Conservation (phyloP, 2,329 filamentous ascomycete species). For the Lojkania enalia region DNA sequence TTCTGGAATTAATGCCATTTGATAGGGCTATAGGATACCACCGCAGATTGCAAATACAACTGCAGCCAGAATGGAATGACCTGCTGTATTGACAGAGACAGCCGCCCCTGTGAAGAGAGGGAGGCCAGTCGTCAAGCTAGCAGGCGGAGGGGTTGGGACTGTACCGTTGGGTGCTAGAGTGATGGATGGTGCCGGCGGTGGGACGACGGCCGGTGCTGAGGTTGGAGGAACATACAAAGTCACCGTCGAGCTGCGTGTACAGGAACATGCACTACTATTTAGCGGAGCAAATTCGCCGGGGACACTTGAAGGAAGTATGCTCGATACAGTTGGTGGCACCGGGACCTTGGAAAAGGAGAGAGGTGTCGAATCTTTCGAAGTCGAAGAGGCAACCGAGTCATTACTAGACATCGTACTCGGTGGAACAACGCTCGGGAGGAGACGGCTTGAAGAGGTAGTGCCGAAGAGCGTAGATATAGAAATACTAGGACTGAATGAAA, state of each 20-base stretch:
- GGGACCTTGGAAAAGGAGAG: conserved; percentile 14
- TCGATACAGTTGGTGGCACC: conserved; percentile 4
- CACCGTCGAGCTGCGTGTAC: conserved; percentile 26
- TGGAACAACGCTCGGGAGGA: too few species aligned
- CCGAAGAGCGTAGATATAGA: too few species aligned
- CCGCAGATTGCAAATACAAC: conserved; percentile 22
- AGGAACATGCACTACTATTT: conserved; percentile 13
- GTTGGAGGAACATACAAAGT: conserved; percentile 28
- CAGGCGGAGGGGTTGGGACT: conserved; percentile 22
- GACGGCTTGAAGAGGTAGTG: too few species aligned
- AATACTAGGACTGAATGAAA: too few species aligned
- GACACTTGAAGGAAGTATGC: not conserved
- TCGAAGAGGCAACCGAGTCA: too few species aligned
- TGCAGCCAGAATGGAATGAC: conserved; percentile 24
- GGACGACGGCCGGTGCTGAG: conserved; percentile 6
- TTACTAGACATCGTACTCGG: too few species aligned
- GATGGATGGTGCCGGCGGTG: conserved; percentile 12
- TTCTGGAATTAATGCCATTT: too few species aligned
- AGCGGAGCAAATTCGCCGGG: conserved; percentile 2
- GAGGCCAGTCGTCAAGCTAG: conserved; percentile 26
- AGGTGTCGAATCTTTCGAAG: too few species aligned
- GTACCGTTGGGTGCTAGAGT: conserved; percentile 7
- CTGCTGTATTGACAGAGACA: conserved; percentile 17
- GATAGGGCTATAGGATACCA: conserved; percentile 21
- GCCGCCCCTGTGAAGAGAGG: conserved; percentile 31